Evolutionary conservation across 306 rosid species (phyloP), one percentile per base, ranked within the genome.

Genomic region (Arachis stenosperma): DNA sequence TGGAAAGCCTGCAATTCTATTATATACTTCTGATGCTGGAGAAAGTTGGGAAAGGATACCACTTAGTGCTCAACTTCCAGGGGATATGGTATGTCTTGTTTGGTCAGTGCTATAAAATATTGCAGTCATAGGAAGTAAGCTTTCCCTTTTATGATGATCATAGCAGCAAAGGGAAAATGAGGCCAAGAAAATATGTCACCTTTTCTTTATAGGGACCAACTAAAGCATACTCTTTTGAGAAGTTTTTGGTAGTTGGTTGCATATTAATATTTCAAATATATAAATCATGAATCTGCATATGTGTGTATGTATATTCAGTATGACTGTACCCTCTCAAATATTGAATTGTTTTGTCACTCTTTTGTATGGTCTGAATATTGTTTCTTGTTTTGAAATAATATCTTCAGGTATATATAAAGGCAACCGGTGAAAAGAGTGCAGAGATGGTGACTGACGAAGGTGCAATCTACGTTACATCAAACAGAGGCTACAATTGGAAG

Each of bases 391-490:
- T 74, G 66, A 6, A 67, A 36, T 55, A 61, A 61, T 71, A 82
- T 44, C 48, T 84, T 74, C 79, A 94, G 98, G 97, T 94, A 41
- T 94, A 91, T 82, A 89, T 94, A 69, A 88, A 89, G 87, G 97
- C 98, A 44, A 94, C 96, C 30, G 94, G 81, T 50, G 98, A 94
- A 15, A 89, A 89, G 87, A 85, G 97, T 73, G 95, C 98, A 5
- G 98, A 94, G 87, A 88, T 94, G 97, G 98, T 94, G 77, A 94
- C 98, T 27, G 98, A 94, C 17, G 71, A 94, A 91, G 98, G 98
- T 67, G 98, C 96, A 6, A 91, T 94, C 46, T 94, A 94, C 80
- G 85, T 94, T 58, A 94, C 97, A 29, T 82, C 98, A 39, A 94
- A 94, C 69, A 89, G 89, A 79, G 97, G 98, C 47, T 91, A 88